A percentile compares a stretch with the other conserved stretches of the same genome.
Evolutionary conservation across 2,329 filamentous ascomycete species (phyloP).

Genomic region (Pseudonectria buxi): DNA sequence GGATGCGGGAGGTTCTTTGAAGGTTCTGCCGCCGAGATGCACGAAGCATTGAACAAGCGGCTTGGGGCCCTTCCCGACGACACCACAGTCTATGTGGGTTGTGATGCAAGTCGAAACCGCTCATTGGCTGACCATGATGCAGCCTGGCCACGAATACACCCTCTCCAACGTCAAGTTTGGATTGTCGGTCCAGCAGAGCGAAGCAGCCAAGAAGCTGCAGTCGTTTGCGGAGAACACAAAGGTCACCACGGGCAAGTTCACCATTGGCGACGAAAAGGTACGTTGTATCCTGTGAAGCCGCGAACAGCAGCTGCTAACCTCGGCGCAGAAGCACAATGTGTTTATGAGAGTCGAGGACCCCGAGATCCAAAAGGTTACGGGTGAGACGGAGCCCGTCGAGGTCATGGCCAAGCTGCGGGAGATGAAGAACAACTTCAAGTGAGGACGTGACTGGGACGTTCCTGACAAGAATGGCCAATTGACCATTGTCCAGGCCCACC

Average conservation of each 20-base stretch:
- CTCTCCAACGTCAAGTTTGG: conserved; percentile 91
- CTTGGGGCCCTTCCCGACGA: conserved; percentile 78
- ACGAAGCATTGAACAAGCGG: conserved; percentile 82
- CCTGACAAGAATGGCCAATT: too few species aligned
- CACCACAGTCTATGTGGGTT: conserved; percentile 77
- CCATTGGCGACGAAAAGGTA: conserved; percentile 95
- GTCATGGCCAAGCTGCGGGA: conserved; percentile 83
- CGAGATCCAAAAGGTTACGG: conserved; percentile 74
- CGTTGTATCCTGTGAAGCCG: conserved; percentile 5
- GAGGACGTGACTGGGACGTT: conserved; percentile 36
- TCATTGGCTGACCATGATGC: neutral
- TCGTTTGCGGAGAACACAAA: conserved; percentile 71
- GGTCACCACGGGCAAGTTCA: conserved; percentile 92
- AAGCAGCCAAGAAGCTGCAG: conserved; percentile 69
- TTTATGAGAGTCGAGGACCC: conserved; percentile 56
- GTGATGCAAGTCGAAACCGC: neutral
- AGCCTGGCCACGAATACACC: conserved; percentile 98
- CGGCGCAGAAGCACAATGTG: neutral
- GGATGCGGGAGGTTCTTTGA: conserved; percentile 97
- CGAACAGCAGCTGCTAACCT: neutral
- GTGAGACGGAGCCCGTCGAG: conserved; percentile 69
- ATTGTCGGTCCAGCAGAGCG: conserved; percentile 65
- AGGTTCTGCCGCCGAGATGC: conserved; percentile 82
- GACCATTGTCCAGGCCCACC: too few species aligned
- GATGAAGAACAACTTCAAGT: conserved; percentile 78